phyloP scores from a whole-genome alignment of 805 yeast genomes.

The Lipomyces lipofer region DNA sequence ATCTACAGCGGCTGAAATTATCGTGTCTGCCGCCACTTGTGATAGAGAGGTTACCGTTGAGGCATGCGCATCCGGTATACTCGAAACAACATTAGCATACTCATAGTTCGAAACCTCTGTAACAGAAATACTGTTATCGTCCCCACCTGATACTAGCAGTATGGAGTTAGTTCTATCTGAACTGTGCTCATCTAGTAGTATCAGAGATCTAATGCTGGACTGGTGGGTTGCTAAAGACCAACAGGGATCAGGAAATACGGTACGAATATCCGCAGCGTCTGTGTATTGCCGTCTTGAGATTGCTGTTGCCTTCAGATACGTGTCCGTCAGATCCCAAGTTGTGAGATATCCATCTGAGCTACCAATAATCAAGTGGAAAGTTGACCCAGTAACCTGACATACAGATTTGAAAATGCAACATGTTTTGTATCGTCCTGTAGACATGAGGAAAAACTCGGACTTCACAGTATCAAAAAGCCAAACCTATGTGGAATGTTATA shows the following conservation, averaged over 20 bases:
- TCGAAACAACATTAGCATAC: conserved; percentile 34
- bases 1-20: conserved; percentile 75
- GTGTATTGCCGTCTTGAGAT: not conserved
- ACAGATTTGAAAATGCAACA: conserved; percentile 74
- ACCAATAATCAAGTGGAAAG: conserved; percentile 51
- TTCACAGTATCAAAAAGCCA: conserved; percentile 42
- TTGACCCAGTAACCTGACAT: conserved; percentile 42
- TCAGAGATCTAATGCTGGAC: conserved; percentile 75
- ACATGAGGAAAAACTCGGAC: conserved; percentile 47
- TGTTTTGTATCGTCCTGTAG: conserved; percentile 58
- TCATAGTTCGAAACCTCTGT: conserved; percentile 41
- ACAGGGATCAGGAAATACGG: conserved; percentile 12
- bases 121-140: conserved; percentile 73
- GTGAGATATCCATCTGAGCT: conserved; percentile 84
- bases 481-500: no score
- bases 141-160: conserved; percentile 78
- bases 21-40: conserved; percentile 34
- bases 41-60: conserved; percentile 77
- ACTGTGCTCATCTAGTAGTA: conserved; percentile 32
- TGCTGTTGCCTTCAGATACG: conserved; percentile 3
- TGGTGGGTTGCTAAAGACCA: conserved; percentile 64
- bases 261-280: not conserved
- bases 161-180: conserved; percentile 4
- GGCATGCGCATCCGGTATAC: conserved; percentile 65
- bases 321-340: conserved; percentile 54